Conservation (phyloP, 2,329 filamentous ascomycete genomes). For the Trichoderma aggressivum region DNA sequence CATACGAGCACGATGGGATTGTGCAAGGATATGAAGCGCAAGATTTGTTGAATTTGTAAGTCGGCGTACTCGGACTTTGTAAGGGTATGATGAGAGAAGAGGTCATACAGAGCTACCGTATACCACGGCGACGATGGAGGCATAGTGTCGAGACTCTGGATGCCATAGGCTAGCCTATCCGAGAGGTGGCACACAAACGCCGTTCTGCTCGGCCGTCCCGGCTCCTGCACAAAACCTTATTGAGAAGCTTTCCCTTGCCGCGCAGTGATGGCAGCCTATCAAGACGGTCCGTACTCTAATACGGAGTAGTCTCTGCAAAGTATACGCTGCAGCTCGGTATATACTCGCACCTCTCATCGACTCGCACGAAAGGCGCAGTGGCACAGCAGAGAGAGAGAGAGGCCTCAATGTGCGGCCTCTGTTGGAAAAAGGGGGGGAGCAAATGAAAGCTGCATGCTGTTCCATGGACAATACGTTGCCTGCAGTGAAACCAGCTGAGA, state of each 20-base stretch:
- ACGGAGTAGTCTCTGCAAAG: background rate
- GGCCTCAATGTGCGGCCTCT: background rate
- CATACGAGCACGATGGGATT: background rate
- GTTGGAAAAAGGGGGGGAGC: background rate
- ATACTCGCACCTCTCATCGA: background rate
- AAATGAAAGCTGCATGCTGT: background rate
- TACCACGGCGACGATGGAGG: background rate
- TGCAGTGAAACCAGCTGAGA: conserved; percentile 9
- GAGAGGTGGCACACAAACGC: background rate
- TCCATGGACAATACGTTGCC: background rate
- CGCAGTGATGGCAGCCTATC: background rate
- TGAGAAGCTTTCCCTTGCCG: background rate
- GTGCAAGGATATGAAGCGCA: background rate
- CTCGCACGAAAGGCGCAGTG: background rate
- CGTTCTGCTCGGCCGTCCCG: conserved; percentile 5
- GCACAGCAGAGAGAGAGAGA: background rate
- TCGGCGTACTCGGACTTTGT: background rate
- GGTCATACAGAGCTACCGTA: background rate
- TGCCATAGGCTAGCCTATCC: background rate
- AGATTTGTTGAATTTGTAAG: background rate
- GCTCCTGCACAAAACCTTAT: background rate
- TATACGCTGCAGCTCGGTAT: background rate
- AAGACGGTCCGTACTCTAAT: background rate
- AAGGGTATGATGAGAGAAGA: background rate
- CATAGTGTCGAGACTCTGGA: background rate